Evolutionary conservation across 2,329 filamentous ascomycete genomes (phyloP).

Genomic region (Alternaria metachromatica): DNA sequence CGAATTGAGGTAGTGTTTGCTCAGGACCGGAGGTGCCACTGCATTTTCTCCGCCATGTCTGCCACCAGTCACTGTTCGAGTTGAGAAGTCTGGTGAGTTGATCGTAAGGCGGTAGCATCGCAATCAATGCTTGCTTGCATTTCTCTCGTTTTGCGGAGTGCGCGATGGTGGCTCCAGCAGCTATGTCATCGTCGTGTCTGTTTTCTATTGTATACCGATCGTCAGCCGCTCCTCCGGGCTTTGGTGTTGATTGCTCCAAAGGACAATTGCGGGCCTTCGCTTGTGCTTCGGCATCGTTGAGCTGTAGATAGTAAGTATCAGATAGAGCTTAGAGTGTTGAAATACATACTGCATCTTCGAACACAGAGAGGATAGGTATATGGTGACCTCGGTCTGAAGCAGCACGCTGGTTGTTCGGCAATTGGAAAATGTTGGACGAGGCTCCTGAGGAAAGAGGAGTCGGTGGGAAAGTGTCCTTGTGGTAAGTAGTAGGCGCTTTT

Average conservation of each 20-base stretch:
- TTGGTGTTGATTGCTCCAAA: constrained; percentile 24
- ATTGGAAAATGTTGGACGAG: constrained; percentile 27
- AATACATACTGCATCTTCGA: constrained; percentile 49
- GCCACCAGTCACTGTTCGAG: constrained; percentile 52
- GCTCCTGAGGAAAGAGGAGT: constrained; percentile 45
- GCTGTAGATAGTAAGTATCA: constrained; percentile 30
- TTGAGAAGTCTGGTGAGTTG: constrained; percentile 43
- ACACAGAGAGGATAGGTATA: constrained; percentile 47
- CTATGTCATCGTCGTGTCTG: constrained; percentile 38
- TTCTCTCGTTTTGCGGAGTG: constrained; percentile 44
- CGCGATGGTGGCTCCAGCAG: constrained; percentile 21
- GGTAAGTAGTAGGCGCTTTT: constrained; percentile 31
- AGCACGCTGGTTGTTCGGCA: constrained; percentile 31
- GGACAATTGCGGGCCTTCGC: constrained; percentile 36
- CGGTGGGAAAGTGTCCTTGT: constrained; percentile 37
- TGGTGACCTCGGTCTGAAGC: constrained; percentile 39
- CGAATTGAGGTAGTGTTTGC: constrained; percentile 51
- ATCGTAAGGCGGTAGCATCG: constrained; percentile 44
- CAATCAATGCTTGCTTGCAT: constrained; percentile 45
- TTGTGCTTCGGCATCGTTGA: constrained; percentile 45
- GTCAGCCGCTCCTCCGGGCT: constrained; percentile 10
- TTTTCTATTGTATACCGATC: constrained; percentile 41
- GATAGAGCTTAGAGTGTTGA: background rate
- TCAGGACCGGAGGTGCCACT: constrained; percentile 50
- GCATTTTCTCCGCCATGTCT: constrained; percentile 51